Evolutionary conservation across 2,329 filamentous ascomycete species (phyloP).

Genomic region (Teratosphaeria epicoccoides): DNA sequence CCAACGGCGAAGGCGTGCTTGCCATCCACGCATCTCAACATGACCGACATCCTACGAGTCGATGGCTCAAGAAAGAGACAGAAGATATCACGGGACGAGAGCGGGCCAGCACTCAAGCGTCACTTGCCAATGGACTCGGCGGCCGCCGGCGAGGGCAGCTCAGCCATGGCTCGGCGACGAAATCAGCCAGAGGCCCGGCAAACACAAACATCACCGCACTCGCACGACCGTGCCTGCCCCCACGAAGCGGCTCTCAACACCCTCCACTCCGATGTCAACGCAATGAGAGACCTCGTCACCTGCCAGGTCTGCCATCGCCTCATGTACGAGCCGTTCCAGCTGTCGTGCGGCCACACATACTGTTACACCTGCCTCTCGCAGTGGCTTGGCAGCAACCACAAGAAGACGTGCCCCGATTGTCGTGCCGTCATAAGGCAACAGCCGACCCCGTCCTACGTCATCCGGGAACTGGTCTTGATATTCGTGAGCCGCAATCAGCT

Average conservation of each 20-base stretch:
- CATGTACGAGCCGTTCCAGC: constrained; percentile 59
- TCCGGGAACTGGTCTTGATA: constrained; percentile 54
- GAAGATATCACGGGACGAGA: background rate
- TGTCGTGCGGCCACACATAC: constrained; percentile 60
- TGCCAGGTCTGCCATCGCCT: constrained; percentile 60
- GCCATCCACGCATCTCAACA: background rate
- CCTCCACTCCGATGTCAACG: constrained; percentile 44
- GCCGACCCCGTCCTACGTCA: constrained; percentile 55
- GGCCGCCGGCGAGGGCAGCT: background rate
- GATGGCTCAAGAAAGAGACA: background rate
- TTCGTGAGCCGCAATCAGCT: constrained; percentile 51
- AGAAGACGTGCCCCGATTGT: constrained; percentile 60
- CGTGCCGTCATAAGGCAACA: constrained; percentile 47
- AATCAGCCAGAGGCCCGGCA: background rate
- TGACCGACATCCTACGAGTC: background rate
- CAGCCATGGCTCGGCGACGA: background rate
- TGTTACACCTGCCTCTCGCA: constrained; percentile 46
- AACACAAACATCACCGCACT: background rate
- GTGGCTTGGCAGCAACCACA: constrained; percentile 47
- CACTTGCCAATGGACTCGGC: background rate
- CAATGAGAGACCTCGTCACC: constrained; percentile 49
- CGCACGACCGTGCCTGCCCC: constrained; percentile 8
- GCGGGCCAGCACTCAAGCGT: background rate
- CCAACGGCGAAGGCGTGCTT: background rate
- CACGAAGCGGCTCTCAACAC: constrained; percentile 17